A percentile compares a stretch with the other conserved stretches of the same genome.
Conservation (phyloP, 305 asterid species). For the Solanum hybrid region DNA sequence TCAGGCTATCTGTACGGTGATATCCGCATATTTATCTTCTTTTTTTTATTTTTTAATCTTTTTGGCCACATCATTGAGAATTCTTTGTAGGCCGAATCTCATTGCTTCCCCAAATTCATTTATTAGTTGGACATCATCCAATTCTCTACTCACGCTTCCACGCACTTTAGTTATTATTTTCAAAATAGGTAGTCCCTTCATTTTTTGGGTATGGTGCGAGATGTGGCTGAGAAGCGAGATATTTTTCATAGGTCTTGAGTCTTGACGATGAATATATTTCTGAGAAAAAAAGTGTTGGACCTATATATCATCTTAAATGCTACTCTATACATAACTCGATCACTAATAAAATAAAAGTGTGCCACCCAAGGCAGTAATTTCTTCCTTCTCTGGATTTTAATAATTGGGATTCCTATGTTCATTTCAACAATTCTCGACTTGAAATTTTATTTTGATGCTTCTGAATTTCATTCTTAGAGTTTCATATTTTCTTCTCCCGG, state of each 20-base stretch:
- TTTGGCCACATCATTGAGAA: background rate
- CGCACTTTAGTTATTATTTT: background rate
- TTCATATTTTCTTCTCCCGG: background rate
- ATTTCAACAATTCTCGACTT: background rate
- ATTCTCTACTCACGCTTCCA: background rate
- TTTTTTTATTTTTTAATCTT: background rate
- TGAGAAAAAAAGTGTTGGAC: background rate
- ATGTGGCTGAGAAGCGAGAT: background rate
- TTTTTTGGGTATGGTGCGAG: background rate
- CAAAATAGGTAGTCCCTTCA: too few species aligned
- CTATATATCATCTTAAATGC: background rate
- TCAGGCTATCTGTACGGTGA: background rate
- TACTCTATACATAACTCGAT: background rate
- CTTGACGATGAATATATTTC: background rate
- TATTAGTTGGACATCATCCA: background rate
- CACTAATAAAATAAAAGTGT: background rate
- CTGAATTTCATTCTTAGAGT: background rate
- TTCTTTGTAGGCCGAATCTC: background rate
- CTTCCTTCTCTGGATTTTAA: background rate
- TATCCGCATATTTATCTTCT: background rate
- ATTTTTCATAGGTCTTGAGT: background rate
- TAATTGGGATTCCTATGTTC: background rate
- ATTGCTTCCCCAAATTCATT: too few species aligned
- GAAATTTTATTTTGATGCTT: background rate
- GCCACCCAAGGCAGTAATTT: background rate